Percentiles rank a stretch among this genome's conserved stretches.
Conservation (phyloP, 208 protist species). For the Acanthamoeba royreba region DNA sequence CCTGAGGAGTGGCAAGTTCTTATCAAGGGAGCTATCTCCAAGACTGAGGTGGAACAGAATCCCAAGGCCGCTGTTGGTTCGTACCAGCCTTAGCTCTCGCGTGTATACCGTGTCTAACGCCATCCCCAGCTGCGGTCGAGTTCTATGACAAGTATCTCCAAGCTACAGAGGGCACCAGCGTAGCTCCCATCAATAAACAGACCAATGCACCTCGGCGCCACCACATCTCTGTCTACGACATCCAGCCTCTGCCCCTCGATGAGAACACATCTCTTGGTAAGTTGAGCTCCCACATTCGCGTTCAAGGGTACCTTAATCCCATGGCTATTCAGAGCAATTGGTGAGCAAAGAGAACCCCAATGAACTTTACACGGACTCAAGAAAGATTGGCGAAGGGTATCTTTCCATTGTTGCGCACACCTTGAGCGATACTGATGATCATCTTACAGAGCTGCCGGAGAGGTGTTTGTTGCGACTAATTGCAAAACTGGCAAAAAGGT, state of each 20-base stretch:
- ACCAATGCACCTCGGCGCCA: neutral
- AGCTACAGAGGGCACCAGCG: neutral
- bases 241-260: neutral
- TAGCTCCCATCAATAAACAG: neutral
- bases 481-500: constrained; percentile 27
- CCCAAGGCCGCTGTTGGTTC: neutral
- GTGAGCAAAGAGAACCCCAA: neutral
- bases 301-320: neutral
- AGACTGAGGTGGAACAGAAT: neutral
- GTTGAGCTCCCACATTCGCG: neutral
- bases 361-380: neutral
- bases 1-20: neutral
- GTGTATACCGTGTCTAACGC: neutral
- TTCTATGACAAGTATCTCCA: neutral
- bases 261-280: neutral
- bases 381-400: constrained; percentile 66
- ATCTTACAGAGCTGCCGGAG: constrained; percentile 57
- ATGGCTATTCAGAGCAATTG: neutral
- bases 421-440: neutral
- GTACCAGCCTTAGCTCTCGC: neutral
- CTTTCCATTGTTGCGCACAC: neutral
- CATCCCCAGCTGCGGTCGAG: neutral
- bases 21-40: neutral
- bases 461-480: constrained; percentile 68
- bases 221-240: neutral